phyloP scores from a whole-genome alignment of 192 early-diverging fungal genomes.

The Backusella mclennaniae region DNA sequence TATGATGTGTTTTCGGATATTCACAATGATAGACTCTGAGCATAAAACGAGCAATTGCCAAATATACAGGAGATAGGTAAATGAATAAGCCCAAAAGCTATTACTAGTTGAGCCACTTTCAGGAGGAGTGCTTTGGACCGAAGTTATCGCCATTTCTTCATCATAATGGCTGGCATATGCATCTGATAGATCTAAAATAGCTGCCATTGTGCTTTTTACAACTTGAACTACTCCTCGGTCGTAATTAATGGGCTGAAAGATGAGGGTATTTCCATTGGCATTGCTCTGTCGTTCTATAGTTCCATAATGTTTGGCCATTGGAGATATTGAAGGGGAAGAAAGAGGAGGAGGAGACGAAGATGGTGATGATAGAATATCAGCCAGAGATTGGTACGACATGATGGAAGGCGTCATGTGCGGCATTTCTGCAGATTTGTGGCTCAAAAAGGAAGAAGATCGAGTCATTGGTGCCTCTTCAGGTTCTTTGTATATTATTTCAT shows the following conservation, averaged over 20 bases:
- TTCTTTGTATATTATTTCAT: background rate
- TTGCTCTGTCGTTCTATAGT: background rate
- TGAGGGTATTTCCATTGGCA: background rate
- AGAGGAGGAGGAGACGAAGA: background rate
- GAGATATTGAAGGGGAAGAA: background rate
- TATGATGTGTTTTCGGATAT: slow-evolving; percentile 1
- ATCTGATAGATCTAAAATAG: background rate
- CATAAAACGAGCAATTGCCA: background rate
- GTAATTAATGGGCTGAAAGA: background rate
- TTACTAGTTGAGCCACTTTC: background rate
- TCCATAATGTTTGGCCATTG: background rate
- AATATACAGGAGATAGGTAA: background rate
- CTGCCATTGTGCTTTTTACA: background rate
- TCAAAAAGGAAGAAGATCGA: background rate
- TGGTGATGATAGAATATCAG: slow-evolving; percentile 13
- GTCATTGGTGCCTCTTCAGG: background rate
- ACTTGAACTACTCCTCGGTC: background rate
- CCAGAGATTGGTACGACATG: slow-evolving; percentile 16
- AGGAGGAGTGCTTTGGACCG: background rate
- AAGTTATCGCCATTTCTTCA: background rate
- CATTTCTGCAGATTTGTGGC: slow-evolving; percentile 1
- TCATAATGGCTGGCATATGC: background rate
- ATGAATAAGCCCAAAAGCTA: background rate
- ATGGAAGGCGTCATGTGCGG: background rate
- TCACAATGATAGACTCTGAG: background rate